Evolutionary conservation across 169 alveolate genomes (phyloP), one percentile per base, ranked within the genome.

Genomic region (Plasmodium falciparum): DNA sequence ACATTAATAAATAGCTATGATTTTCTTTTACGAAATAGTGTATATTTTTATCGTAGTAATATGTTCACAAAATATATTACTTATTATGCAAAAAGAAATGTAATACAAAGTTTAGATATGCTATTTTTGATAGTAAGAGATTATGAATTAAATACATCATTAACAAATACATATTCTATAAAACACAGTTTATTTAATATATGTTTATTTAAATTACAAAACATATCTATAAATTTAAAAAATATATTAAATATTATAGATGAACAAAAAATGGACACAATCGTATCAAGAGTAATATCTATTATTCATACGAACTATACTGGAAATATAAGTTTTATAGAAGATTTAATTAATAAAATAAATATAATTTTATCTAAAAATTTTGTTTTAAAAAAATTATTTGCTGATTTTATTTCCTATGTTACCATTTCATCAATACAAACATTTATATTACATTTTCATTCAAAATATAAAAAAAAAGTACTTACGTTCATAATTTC

Each of bases 391-490:
- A 83, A 83, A 83, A 83, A 83, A 70, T 17, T 83, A 50, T 83
- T 83, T 67, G 86, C 86, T 9, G 61, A 83, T 70, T 83, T 59
- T 56, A 47, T 83, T n/a, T 83, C 91, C 9, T 83, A 83, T 62
- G 73, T 83, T 15, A 69, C 85, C 13, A 83, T 83, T 70, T 83
- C 91, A 13, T 83, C 91, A 12, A 70, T 83, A 83, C 91, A 83
- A 83, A 83, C 74, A 8, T 22, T 70, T 43, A 73, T 56, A 62
- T 49, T 83, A 61, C 47, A 58, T 70, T 83, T 83, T 70, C 91
- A 83, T 47, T 67, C 91, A 9, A 58, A 63, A 56, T 71, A 83
- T 20, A 83, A 71, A 83, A 69, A 83, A 62, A 83, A 83, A 49
- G 45, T 83, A n/a, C 50, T 83, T 26, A 54, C 15, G 2, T 9